phyloP scores from a whole-genome alignment of 176 grass and related monocot species.

The Oryza longistaminata region DNA sequence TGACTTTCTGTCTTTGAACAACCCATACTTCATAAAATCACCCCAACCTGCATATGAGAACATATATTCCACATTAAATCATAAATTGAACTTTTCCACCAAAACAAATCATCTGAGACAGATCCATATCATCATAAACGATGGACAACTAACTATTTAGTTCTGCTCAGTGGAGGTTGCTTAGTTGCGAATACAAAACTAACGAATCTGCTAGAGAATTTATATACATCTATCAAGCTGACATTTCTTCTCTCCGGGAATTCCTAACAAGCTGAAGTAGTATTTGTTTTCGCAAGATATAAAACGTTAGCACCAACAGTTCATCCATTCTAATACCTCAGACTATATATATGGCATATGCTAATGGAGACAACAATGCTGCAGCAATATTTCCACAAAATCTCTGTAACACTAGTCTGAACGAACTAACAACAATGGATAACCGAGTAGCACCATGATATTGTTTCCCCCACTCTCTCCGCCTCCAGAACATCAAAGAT shows the following conservation, averaged over 20 bases:
- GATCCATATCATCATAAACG: background rate
- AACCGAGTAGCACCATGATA: background rate
- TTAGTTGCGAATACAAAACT: background rate
- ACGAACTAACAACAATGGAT: background rate
- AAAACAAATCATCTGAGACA: background rate
- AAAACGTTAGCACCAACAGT: background rate
- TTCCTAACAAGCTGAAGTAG: background rate
- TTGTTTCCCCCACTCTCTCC: too few species aligned
- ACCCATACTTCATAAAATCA: slow-evolving; percentile 46
- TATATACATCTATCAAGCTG: background rate
- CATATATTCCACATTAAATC: slow-evolving; percentile 16
- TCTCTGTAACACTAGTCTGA: background rate
- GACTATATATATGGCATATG: background rate
- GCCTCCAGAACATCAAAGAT: too few species aligned
- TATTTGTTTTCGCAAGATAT: background rate
- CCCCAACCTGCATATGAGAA: slow-evolving; percentile 34
- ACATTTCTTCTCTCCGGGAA: background rate
- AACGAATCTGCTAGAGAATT: background rate
- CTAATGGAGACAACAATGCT: background rate
- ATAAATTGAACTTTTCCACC: too few species aligned
- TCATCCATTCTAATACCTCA: background rate
- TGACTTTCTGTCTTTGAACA: slow-evolving; percentile 13
- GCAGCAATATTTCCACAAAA: background rate
- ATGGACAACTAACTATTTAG: background rate
- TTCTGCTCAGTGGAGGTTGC: background rate